Percentiles rank a stretch among this genome's conserved stretches.
phyloP scores from a whole-genome alignment of 1,284 basidiomycete genomes.

The Irpex sp. region DNA sequence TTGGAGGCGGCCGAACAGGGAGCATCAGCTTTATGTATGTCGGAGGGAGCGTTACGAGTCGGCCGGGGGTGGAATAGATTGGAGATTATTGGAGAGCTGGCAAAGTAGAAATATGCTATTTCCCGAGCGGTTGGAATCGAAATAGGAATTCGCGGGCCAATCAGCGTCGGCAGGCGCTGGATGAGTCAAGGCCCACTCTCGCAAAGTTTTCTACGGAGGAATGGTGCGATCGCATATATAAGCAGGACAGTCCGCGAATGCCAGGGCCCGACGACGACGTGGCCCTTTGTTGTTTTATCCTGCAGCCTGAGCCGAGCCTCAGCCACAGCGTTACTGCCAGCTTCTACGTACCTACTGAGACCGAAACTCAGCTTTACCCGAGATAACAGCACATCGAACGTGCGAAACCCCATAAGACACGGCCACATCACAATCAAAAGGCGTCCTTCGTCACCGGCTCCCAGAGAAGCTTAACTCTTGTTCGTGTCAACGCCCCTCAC shows the following conservation, averaged over 20 bases:
- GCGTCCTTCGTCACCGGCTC: background rate
- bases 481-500: background rate
- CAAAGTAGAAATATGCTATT: too few relatives aligned
- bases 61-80: background rate
- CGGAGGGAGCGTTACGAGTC: background rate
- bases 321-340: background rate
- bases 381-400: conserved; percentile 6
- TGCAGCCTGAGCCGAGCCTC: background rate
- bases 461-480: background rate
- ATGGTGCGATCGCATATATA: conserved; percentile 6
- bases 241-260: background rate
- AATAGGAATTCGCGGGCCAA: background rate
- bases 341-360: background rate
- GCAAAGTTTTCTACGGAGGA: background rate
- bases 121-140: background rate
- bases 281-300: background rate
- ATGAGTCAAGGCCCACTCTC: conserved; percentile 6
- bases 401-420: conserved; percentile 6
- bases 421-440: conserved; percentile 1
- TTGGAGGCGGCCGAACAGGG: background rate
- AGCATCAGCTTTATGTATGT: background rate
- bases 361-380: background rate
- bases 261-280: background rate
- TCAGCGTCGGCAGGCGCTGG: background rate
- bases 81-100: background rate